These are phyloP conservation scores for Ogataea hybrid DNA, from an alignment of 1,139 yeast genomes.

Conservation along the genomic window DNA sequence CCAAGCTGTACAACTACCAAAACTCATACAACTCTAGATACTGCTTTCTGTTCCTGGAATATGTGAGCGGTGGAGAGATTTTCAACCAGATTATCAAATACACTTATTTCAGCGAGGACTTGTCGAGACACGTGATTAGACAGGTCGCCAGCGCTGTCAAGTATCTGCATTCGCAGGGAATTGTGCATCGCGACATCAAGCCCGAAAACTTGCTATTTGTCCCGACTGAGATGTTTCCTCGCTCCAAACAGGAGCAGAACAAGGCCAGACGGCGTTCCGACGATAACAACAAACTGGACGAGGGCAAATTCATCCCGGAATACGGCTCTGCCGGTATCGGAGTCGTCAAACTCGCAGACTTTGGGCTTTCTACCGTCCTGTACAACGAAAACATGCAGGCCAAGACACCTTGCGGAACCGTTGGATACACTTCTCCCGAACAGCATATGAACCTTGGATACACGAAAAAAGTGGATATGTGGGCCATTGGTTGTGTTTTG, in stretches of 20 bases:
- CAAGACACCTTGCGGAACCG: slow-evolving; percentile 64
- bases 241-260: slow-evolving; percentile 32
- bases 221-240: slow-evolving; percentile 43
- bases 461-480: slow-evolving; percentile 61
- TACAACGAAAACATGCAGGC: slow-evolving; percentile 48
- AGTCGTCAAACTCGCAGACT: slow-evolving; percentile 52
- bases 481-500: slow-evolving; percentile 64
- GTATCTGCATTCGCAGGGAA: slow-evolving; percentile 55
- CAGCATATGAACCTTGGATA: slow-evolving; percentile 57
- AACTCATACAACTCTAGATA: slow-evolving; percentile 41
- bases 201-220: slow-evolving; percentile 52
- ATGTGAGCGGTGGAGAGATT: slow-evolving; percentile 54
- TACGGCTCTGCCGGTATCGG: slow-evolving; percentile 56
- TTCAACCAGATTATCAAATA: slow-evolving; percentile 56
- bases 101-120: slow-evolving; percentile 54
- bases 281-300: slow-evolving; percentile 49
- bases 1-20: slow-evolving; percentile 46
- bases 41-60: slow-evolving; percentile 54
- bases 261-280: slow-evolving; percentile 27
- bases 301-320: slow-evolving; percentile 47
- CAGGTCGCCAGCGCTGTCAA: slow-evolving; percentile 51
- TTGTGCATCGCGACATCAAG: slow-evolving; percentile 57
- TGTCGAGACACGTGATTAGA: slow-evolving; percentile 49
- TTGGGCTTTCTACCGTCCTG: slow-evolving; percentile 55
- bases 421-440: slow-evolving; percentile 64